Evolutionary conservation across 306 rosid species (phyloP).

Genomic region (Vigna mungo): DNA sequence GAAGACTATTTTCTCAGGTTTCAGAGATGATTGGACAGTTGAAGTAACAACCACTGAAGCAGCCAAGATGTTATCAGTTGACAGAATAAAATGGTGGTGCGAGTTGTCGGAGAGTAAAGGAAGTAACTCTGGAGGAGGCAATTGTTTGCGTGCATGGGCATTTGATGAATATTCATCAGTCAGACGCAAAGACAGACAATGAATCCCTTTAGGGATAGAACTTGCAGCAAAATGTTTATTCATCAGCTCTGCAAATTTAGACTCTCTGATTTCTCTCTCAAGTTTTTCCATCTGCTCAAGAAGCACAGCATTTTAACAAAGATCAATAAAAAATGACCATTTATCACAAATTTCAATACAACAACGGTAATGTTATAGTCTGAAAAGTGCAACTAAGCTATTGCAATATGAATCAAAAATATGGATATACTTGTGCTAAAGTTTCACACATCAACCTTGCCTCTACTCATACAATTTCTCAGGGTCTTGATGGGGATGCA

Average conservation of each 20-base stretch:
- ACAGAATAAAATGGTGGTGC: conserved; percentile 87
- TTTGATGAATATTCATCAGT: conserved; percentile 99
- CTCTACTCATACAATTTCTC: background rate
- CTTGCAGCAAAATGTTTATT: conserved; percentile 97
- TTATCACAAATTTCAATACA: conserved; percentile 17
- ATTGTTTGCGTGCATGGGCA: conserved; percentile 96
- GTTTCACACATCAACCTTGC: conserved; percentile 15
- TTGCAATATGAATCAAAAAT: conserved; percentile 23
- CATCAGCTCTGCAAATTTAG: conserved; percentile 94
- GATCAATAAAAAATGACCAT: conserved; percentile 35
- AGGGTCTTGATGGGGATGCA: conserved; percentile 9
- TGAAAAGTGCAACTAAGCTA: conserved; percentile 22
- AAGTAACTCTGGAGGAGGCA: conserved; percentile 97
- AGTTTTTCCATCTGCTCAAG: conserved; percentile 90
- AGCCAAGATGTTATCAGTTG: conserved; percentile 96
- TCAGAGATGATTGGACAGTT: conserved; percentile 77
- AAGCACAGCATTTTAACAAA: conserved; percentile 35
- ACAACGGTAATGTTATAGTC: conserved; percentile 4
- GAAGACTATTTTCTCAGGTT: conserved; percentile 93
- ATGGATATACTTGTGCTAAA: conserved; percentile 10
- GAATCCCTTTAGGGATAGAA: conserved; percentile 95
- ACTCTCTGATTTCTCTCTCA: conserved; percentile 87
- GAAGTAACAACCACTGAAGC: conserved; percentile 98
- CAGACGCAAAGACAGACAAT: conserved; percentile 94
- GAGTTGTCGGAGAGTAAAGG: conserved; percentile 90